Conservation (phyloP, 805 yeast genomes). For the Ogataea thermomethanolica region DNA sequence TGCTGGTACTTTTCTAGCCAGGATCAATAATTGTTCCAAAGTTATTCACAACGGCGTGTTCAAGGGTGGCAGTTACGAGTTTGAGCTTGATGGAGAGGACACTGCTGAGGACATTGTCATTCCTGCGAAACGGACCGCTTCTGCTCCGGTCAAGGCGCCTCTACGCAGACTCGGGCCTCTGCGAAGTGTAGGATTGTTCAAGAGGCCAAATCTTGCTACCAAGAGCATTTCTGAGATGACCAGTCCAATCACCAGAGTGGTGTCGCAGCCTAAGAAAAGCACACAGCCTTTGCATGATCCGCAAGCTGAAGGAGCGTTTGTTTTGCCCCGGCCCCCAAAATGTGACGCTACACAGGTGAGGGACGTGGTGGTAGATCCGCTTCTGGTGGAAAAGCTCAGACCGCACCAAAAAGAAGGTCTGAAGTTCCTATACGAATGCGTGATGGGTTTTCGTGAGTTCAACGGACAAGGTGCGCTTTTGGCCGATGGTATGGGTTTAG, state of each 20-base stretch:
- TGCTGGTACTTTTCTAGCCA: constrained; percentile 28
- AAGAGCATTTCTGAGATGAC: constrained; percentile 5
- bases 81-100: constrained; percentile 54
- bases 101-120: background rate
- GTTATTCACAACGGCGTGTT: constrained; percentile 34
- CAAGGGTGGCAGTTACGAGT: constrained; percentile 55
- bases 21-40: constrained; percentile 19
- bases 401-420: constrained; percentile 89
- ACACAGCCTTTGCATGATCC: constrained; percentile 39
- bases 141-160: background rate
- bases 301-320: constrained; percentile 34
- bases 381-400: constrained; percentile 51
- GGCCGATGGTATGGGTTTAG: constrained; percentile 98
- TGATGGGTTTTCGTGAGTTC: constrained; percentile 60
- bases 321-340: constrained; percentile 27
- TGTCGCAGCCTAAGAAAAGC: background rate
- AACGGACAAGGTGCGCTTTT: constrained; percentile 68
- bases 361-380: constrained; percentile 61
- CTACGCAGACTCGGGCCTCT: background rate
- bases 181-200: constrained; percentile 5
- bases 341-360: constrained; percentile 2
- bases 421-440: constrained; percentile 72
- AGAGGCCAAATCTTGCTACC: constrained; percentile 4
- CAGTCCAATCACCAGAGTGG: constrained; percentile 11
- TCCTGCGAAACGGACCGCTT: background rate